A percentile compares a stretch with the other conserved stretches of the same genome.
Conservation (phyloP, 805 yeast species). For the Candida ascalaphidarum region DNA sequence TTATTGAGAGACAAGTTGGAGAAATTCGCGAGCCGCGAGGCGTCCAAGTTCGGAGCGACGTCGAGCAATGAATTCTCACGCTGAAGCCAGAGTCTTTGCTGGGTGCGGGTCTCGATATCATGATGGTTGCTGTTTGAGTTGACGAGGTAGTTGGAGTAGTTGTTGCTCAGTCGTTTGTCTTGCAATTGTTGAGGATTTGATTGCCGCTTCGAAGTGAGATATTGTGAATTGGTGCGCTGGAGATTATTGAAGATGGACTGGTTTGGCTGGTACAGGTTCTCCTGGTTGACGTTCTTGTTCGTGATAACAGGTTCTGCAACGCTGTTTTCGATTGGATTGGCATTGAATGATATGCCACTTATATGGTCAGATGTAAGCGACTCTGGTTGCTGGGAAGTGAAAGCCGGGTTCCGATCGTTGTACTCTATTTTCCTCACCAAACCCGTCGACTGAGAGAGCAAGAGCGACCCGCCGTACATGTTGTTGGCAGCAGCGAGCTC, state of each 20-base stretch:
- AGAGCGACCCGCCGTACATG: constrained; percentile 33
- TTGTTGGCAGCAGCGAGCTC: constrained; percentile 17
- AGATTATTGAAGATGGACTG: constrained; percentile 34
- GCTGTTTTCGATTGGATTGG: constrained; percentile 15
- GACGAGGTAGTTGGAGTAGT: constrained; percentile 30
- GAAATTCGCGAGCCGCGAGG: constrained; percentile 21
- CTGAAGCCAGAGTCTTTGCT: constrained; percentile 78
- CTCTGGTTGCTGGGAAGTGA: constrained; percentile 2
- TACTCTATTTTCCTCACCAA: constrained; percentile 24
- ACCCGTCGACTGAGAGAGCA: constrained; percentile 36
- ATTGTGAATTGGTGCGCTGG: constrained; percentile 30
- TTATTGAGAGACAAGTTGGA: constrained; percentile 31
- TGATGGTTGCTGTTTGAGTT: constrained; percentile 3
- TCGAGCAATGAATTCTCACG: constrained; percentile 67
- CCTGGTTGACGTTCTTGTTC: constrained; percentile 20
- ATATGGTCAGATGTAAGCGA: constrained; percentile 10
- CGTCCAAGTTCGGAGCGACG: constrained; percentile 25
- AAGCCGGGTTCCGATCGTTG: constrained; percentile 1
- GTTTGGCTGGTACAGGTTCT: constrained; percentile 33
- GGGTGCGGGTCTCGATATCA: constrained; percentile 58
- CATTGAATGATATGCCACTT: constrained; percentile 26
- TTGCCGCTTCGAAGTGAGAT: constrained; percentile 3
- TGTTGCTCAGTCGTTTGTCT: constrained; percentile 5
- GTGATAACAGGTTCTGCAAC: constrained; percentile 21
- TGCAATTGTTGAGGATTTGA: constrained; percentile 1